Evolutionary conservation across 2,329 filamentous ascomycete genomes (phyloP).

Genomic region (Helicocarpus griseus): DNA sequence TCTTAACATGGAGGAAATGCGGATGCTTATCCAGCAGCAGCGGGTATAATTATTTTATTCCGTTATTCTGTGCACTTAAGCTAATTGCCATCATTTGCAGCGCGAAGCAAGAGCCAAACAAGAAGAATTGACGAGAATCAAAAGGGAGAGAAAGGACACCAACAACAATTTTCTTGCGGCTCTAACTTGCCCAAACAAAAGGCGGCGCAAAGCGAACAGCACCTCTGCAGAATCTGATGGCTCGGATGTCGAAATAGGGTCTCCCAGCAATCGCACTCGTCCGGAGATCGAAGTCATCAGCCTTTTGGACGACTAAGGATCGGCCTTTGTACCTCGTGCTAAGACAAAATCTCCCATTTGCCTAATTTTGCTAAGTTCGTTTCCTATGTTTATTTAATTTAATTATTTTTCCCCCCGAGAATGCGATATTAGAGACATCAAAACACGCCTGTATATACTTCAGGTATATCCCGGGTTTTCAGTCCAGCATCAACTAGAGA

Average conservation of each 20-base stretch:
- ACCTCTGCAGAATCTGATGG: neutral
- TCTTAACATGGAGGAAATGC: conserved; percentile 16
- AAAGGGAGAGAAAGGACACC: neutral
- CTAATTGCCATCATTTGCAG: too few species aligned
- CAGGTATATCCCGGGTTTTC: too few species aligned
- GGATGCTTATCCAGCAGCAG: conserved; percentile 15
- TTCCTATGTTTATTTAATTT: too few species aligned
- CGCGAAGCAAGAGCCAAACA: neutral
- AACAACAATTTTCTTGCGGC: neutral
- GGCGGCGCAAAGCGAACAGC: neutral
- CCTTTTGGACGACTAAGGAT: too few species aligned
- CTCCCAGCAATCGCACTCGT: neutral
- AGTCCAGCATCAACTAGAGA: too few species aligned
- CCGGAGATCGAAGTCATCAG: neutral
- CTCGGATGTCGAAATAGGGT: neutral
- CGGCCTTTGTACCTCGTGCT: too few species aligned
- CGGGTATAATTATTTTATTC: conserved; percentile 11
- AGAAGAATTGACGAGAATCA: neutral
- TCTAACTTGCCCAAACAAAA: neutral
- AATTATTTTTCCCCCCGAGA: too few species aligned
- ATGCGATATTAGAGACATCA: too few species aligned
- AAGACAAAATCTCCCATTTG: too few species aligned
- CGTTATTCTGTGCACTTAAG: too few species aligned
- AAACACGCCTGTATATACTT: too few species aligned
- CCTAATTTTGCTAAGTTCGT: too few species aligned